Evolutionary conservation across 139 green algal genomes (phyloP).

Genomic region (Chlorella sorokiniana): DNA sequence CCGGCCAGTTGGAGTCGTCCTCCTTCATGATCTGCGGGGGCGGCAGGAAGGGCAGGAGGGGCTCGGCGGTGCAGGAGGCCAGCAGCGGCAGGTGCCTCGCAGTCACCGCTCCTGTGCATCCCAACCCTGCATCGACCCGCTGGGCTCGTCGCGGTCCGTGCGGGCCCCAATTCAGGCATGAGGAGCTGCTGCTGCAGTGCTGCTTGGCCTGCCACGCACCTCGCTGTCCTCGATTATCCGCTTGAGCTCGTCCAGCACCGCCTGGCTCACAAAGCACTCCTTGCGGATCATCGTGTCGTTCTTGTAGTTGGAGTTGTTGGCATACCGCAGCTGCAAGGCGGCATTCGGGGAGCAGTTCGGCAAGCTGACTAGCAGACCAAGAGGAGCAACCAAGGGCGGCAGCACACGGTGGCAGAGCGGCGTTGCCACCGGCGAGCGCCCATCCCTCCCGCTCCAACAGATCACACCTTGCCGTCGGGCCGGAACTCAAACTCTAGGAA

Average conservation of each 20-base stretch:
- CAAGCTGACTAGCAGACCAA: not conserved
- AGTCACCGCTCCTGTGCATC: too few species aligned
- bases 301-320: slow-evolving; percentile 99
- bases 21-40: slow-evolving; percentile 90
- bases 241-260: slow-evolving; percentile 87
- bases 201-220: too few species aligned
- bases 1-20: slow-evolving; percentile 95
- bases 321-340: slow-evolving; percentile 77
- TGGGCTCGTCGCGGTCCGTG: too few species aligned
- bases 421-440: too few species aligned
- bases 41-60: not conserved
- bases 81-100: not conserved
- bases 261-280: slow-evolving; percentile 77
- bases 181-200: too few species aligned
- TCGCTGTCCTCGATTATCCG: slow-evolving; percentile 92
- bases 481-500: slow-evolving; percentile 98
- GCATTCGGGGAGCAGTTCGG: not conserved
- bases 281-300: slow-evolving; percentile 96
- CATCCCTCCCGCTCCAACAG: not conserved
- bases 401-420: not conserved
- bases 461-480: slow-evolving; percentile 81
- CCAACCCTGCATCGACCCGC: too few species aligned
- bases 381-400: not conserved
- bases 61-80: not conserved
- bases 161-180: too few species aligned